These are phyloP conservation scores for Didymella arachidicola DNA, from an alignment of 2,329 filamentous ascomycete species.

Conservation along the genomic window DNA sequence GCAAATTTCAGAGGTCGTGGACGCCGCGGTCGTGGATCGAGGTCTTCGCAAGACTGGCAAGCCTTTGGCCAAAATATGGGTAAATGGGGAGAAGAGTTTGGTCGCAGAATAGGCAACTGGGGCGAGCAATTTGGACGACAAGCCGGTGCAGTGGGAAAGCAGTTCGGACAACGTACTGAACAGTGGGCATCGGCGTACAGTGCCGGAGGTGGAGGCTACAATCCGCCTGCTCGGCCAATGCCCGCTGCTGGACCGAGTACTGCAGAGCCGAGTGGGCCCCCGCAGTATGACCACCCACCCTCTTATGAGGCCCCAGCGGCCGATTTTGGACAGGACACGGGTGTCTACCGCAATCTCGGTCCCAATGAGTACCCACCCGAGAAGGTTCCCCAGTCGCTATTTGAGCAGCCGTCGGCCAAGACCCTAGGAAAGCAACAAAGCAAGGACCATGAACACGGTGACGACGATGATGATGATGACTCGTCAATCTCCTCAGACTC, in stretches of 20 bases:
- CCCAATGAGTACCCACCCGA: constrained; percentile 1
- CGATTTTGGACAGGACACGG: constrained; percentile 32
- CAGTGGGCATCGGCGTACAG: constrained; percentile 10
- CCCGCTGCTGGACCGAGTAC: constrained; percentile 13
- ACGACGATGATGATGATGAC: constrained; percentile 21
- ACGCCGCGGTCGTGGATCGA: constrained; percentile 4
- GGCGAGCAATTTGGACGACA: constrained; percentile 31
- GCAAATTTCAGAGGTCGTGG: neutral
- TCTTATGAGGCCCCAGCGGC: constrained; percentile 20
- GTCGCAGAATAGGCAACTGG: constrained; percentile 4
- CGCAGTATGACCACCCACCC: constrained; percentile 28
- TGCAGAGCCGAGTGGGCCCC: constrained; percentile 9
- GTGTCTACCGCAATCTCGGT: constrained; percentile 23
- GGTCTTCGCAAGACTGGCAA: constrained; percentile 26
- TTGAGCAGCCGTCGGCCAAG: constrained; percentile 2
- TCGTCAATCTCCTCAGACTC: constrained; percentile 37
- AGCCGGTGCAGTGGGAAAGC: constrained; percentile 32
- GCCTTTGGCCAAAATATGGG: constrained; percentile 31
- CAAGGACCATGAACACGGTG: constrained; percentile 20
- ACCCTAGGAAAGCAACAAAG: constrained; percentile 6
- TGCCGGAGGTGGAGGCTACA: neutral
- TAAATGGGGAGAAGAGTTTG: constrained; percentile 44
- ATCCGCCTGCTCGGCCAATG: neutral
- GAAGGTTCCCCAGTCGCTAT: constrained; percentile 7
- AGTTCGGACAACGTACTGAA: constrained; percentile 25